Evolutionary conservation across 2,329 filamentous ascomycete genomes (phyloP), one percentile per base, ranked within the genome.

Genomic region (Arthrobotrys sinensis): DNA sequence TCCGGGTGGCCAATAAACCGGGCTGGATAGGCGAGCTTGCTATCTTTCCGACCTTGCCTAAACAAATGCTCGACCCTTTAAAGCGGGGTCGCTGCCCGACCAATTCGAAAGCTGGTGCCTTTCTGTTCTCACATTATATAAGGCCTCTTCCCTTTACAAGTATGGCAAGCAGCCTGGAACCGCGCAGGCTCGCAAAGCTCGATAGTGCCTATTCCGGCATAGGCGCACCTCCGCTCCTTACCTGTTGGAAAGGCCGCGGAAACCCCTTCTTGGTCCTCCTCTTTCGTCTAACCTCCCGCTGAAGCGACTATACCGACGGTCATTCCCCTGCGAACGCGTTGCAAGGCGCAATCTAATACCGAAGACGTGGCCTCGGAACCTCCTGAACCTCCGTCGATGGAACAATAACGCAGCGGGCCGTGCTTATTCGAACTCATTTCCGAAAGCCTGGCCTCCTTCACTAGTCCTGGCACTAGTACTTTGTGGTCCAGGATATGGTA

Each of bases 1-100:
- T 71, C 69, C 67, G 66, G 75, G 60, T 72, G 46, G 75, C 75
- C 75, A 78, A 78, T 78, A 62, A 72, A 72, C 46, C 67, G 52
- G 46, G 67, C 53, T 72, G 68, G 45, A 64, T 69, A 66, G 66
- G 75, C 75, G 75, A 78, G 66, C 66, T 52, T 64, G 69, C 69
- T 65, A 66, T 73, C 67, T 63, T 62, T 48, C 60, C 60, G 60
- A 63, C 53, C 65, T 63, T 67, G 48, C 63, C 73, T 71, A 70
- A 77, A 60, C 73, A 71, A 69, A 78, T 46, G 52, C 46, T 34
- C 36, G 71, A 62, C 55, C 66, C 53, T 72, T 78, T 72, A 67
- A 68, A 78, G 63, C 67, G 75, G 67, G 75, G 60, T 63, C 55
- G 48, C 52, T 60, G 65, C 67, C 73, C 70, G 63, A 75, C 75